Evolutionary conservation across 345 rosid species (phyloP), one percentile per base, ranked within the genome.

Genomic region (Gossypium turneri): DNA sequence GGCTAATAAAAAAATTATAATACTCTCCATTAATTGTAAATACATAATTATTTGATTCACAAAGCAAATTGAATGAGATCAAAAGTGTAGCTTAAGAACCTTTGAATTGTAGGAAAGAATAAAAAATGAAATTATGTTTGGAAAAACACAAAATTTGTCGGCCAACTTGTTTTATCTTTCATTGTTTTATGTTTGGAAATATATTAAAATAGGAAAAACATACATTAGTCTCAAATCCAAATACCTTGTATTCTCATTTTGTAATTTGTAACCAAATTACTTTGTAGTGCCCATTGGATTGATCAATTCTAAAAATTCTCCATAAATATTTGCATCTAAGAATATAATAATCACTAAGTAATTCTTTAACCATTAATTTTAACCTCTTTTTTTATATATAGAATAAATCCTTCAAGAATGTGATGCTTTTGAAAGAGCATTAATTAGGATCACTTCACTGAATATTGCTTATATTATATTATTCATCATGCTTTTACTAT

Each of bases 371-470:
- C 57, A 51, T 45, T 67, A 67, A 45, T 67, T 7, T 11, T n/a
- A 2, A 12, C 12, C 34, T 0, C 3, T 3, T 27, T 65, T 45
- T 1, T 3, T 29, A 3, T 3, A 6, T 13, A 8, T 48, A 58
- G 80, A 67, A 74, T 68, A 60, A 78, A 74, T 78, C 41, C 58
- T 60, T 67, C 24, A 48, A 74, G 81, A 74, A 78, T 69, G 66
- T 60, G 81, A 78, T 78, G 62, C 78, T 56, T 38, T n/a, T 19
- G 74, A 55, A 53, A 71, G 19, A 16, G 19, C 62, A 70, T 6
- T 34, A 20, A 70, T 5, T 70, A 19, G 43, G 34, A 66, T 70
- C 60, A 70, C 4, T 48, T 68, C 43, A 25, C 43, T 53, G 43
- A 10, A 48, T 17, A 6, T 47, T 67, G 12, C 19, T 4, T 50